Base-by-base conservation (phyloP, 176 grass and related monocot genomes). In the Oryza nivara region DNA sequence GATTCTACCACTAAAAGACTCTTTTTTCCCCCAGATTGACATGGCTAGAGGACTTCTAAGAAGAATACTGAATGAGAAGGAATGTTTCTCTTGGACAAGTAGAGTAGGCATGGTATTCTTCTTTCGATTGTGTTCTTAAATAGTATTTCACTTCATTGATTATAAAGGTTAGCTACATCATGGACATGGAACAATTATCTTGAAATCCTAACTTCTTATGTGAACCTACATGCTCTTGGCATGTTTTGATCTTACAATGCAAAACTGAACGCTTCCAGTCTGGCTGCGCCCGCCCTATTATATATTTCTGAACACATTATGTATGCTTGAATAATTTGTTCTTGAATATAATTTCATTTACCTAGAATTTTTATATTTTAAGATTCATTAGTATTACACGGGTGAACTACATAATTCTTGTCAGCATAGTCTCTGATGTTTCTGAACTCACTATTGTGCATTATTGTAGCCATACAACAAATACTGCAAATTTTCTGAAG, bases 51-150 rank as follows among this genome's bases (percentile, higher is more conserved):
- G 80, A 49, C 79, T 98, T 84, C 93, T 98, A 68, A 88, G 82
- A 86, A 87, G 74, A 71, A 92, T 98, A 76, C 85, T 93, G 44
- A 93, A 80, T 20, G 81, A 86, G 85, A 86, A 85, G 72, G 81
- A 88, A 81, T 75, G 67, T 25, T 98, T 98, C 78, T 93, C 85
- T 85, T 98, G 96, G 96, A 98, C 91, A 80, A 92, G 93, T 84
- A 93, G 96, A 90, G 91, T 90, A 85, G 96, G 93, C 52, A 82
- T 95, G 96, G 96, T 95, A 90, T 76, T 60, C 19, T 78, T 13
- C 49, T 47, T 70, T 82, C 11, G 41, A 47, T 67, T 35, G 66
- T 81, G 4, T 81, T 72, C 28, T 56, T 28, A 38, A 69, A 74
- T 74, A 83, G 40, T 82, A 17, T 63, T 48, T 14, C 40, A 2